Base-by-base conservation (phyloP, 1,139 yeast genomes). In the Sugiyamaella neomexicana region DNA sequence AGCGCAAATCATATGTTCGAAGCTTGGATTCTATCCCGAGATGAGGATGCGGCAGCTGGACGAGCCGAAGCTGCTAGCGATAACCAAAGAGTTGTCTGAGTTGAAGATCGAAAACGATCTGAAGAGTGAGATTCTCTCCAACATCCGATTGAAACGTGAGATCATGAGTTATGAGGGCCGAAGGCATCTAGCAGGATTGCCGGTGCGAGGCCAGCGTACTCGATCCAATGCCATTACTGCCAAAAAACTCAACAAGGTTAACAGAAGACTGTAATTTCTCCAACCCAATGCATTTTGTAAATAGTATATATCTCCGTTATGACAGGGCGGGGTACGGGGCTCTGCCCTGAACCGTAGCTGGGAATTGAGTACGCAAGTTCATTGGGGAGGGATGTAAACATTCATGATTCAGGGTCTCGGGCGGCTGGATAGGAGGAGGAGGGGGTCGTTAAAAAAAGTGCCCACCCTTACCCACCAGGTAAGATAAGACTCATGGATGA, bases 121-220 rank as follows among this genome's bases (percentile, higher is more conserved):
- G 66, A 79, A 87, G 65, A 89, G 89, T 55, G 81, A 86, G 63
- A 80, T 91, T 42, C 81, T 86, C 62, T 85, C 83, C 44, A 89
- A 93, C 67, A 93, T 93, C 63, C 81, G 81, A 52, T 75, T 88
- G 68, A 90, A 90, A 80, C 82, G 88, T 71, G 75, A 79, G 60
- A 90, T 86, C 54, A 97, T 97, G 29, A 83, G 95, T 31, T 89
- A 86, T 68, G 85, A 84, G 57, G 99, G 99, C 74, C 73, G 84
- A 66, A 83, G 99, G 74, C 99, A 93, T 70, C 87, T 56, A 90
- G 52, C 77, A 82, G 74, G 91, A 37, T 61, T 68, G 55, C 98
- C 98, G 17, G 98, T 90, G 40, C 85, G 86, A 68, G 99, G 99
- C 66, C 99, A 93, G 77, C 80, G 86, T 60, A 93, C 99, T 16